Evolutionary conservation across 2,329 filamentous ascomycete genomes (phyloP).

Genomic region (Ophiostoma sp.): DNA sequence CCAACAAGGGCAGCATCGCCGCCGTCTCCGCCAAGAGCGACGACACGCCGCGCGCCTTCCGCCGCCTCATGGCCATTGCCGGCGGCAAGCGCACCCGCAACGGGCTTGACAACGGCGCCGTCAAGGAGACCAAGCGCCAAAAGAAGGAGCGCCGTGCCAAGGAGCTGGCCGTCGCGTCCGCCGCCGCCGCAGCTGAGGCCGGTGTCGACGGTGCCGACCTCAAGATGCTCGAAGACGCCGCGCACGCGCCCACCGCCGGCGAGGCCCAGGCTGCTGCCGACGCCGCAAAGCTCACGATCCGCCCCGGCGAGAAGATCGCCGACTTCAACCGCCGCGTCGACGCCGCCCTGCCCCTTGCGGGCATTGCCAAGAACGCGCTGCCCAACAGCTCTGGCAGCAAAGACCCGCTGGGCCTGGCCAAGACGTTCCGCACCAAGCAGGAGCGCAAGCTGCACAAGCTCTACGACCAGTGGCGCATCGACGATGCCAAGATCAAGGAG

Average conservation of each 20-base stretch:
- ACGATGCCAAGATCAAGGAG: slow-evolving; percentile 57
- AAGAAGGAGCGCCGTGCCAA: slow-evolving; percentile 33
- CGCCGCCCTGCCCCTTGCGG: slow-evolving; percentile 70
- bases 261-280: slow-evolving; percentile 5
- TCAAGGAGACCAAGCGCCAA: slow-evolving; percentile 31
- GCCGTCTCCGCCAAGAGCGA: slow-evolving; percentile 40
- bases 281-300: slow-evolving; percentile 58
- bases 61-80: slow-evolving; percentile 73
- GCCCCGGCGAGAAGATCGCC: slow-evolving; percentile 74
- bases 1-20: slow-evolving; percentile 31
- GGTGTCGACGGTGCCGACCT: not conserved
- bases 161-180: slow-evolving; percentile 23
- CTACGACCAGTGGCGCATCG: slow-evolving; percentile 70
- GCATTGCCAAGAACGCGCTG: slow-evolving; percentile 58
- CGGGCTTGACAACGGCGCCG: slow-evolving; percentile 65
- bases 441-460: slow-evolving; percentile 78
- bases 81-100: slow-evolving; percentile 55
- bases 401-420: slow-evolving; percentile 55
- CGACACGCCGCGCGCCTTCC: slow-evolving; percentile 85
- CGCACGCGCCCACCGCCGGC: slow-evolving; percentile 22
- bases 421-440: slow-evolving; percentile 70
- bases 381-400: slow-evolving; percentile 39
- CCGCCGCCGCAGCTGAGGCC: not conserved
- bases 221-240: not conserved
- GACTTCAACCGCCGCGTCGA: slow-evolving; percentile 82